phyloP scores from a whole-genome alignment of 2,329 filamentous ascomycete genomes.

The Acrocalymma vagum region DNA sequence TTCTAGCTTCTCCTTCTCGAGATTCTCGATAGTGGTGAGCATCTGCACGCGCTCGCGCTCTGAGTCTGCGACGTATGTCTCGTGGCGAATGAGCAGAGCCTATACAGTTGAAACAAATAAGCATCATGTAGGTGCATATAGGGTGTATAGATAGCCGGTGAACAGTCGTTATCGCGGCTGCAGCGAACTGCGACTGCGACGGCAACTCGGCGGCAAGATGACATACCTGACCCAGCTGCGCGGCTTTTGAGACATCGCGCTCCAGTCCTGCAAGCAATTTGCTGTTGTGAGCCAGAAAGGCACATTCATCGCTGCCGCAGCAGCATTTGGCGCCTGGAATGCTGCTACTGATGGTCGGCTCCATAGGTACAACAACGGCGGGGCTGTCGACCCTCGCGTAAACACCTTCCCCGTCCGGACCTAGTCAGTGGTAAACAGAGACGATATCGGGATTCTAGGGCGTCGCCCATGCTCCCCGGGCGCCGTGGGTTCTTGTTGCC shows the following conservation, averaged over 20 bases:
- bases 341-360: constrained; percentile 28
- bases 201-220: constrained; percentile 36
- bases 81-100: constrained; percentile 91
- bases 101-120: constrained; percentile 77
- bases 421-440: too few species aligned
- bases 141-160: too few species aligned
- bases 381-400: constrained; percentile 25
- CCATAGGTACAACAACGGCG: constrained; percentile 26
- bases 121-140: too few species aligned
- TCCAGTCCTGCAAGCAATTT: constrained; percentile 81
- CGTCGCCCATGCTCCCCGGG: too few species aligned
- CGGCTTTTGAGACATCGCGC: constrained; percentile 86
- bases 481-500: too few species aligned
- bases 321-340: constrained; percentile 69
- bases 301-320: constrained; percentile 82
- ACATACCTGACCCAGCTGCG: constrained; percentile 89
- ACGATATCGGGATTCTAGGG: too few species aligned
- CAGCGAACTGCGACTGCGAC: constrained; percentile 13
- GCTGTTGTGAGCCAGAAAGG: constrained; percentile 82
- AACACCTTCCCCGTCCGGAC: too few species aligned
- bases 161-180: constrained; percentile 16
- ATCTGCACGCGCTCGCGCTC: constrained; percentile 83
- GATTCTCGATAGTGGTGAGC: constrained; percentile 73
- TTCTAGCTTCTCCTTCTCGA: constrained; percentile 74
- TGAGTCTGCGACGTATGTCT: constrained; percentile 91